Conservation (phyloP, 1,284 basidiomycete species). For the Erythrobasidium hasegawianum region DNA sequence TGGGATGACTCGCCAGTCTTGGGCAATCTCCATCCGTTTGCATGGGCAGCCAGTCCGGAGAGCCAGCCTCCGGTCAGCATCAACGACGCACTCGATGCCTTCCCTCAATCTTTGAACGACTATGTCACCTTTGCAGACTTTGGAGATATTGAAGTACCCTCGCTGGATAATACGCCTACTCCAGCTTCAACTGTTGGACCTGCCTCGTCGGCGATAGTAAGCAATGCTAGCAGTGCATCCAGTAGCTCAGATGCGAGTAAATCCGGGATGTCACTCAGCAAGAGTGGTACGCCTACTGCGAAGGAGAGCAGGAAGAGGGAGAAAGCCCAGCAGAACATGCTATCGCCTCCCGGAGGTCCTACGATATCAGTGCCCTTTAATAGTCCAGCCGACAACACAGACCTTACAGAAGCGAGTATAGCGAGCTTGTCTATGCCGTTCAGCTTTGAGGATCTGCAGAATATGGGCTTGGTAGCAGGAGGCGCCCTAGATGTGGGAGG, state of each 20-base stretch:
- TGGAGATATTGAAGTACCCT: neutral
- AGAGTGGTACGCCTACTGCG: conserved; percentile 8
- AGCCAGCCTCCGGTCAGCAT: conserved; percentile 18
- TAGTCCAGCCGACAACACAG: conserved; percentile 34
- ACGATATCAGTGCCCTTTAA: conserved; percentile 34
- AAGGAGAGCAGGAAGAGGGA: neutral
- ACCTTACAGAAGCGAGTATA: neutral
- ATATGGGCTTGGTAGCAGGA: conserved; percentile 35
- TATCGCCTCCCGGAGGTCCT: neutral
- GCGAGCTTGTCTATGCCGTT: conserved; percentile 36
- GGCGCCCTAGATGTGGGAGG: conserved; percentile 32
- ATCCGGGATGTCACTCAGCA: neutral
- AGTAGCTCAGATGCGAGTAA: conserved; percentile 7
- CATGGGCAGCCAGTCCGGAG: neutral
- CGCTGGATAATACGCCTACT: conserved; percentile 10
- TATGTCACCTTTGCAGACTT: conserved; percentile 7
- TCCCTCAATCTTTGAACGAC: conserved; percentile 13
- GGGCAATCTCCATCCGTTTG: neutral
- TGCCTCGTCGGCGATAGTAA: conserved; percentile 7
- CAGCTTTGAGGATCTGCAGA: conserved; percentile 42
- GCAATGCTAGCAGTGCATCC: neutral
- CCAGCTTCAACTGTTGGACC: conserved; percentile 14
- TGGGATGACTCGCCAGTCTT: neutral
- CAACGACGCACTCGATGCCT: conserved; percentile 15
- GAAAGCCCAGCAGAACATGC: neutral